These are phyloP conservation scores for Sanghuangporus sanghuang DNA, from an alignment of 1,284 basidiomycete genomes.

Conservation along the genomic window DNA sequence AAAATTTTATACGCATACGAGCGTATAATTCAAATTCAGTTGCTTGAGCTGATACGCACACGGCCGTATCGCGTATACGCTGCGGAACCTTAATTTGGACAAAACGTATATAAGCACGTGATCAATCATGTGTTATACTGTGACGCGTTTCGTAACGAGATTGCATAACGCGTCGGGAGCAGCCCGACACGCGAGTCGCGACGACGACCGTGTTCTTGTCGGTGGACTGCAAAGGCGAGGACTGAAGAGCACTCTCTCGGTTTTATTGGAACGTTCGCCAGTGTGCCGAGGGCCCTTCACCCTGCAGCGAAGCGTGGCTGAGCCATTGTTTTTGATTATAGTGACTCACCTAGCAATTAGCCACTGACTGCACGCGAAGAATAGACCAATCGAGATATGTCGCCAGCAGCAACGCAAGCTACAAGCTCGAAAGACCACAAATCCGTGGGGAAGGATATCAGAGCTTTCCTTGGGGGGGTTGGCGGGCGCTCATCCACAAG, in stretches of 20 bases:
- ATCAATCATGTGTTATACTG: background rate
- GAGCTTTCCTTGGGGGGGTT: slow-evolving; percentile 37
- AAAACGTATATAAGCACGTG: no score
- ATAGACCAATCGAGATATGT: background rate
- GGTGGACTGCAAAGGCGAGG: background rate
- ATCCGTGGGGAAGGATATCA: slow-evolving; percentile 35
- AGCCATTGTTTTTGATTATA: background rate
- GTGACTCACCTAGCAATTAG: background rate
- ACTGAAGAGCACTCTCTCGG: background rate
- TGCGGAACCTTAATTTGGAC: no score
- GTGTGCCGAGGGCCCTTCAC: no score
- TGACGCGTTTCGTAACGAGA: background rate
- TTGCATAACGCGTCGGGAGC: background rate
- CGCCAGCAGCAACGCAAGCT: slow-evolving; percentile 15
- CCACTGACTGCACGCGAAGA: background rate
- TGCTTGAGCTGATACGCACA: no score
- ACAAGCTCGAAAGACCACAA: slow-evolving; percentile 21
- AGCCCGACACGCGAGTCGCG: background rate
- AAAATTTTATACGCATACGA: no score
- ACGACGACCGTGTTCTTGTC: background rate
- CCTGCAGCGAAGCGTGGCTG: no score
- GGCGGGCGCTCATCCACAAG: background rate
- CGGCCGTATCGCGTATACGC: no score
- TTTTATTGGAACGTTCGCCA: no score
- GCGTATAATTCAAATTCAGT: no score